Conservation (phyloP, 1,284 basidiomycete genomes). For the Boletus albobrunnescens region DNA sequence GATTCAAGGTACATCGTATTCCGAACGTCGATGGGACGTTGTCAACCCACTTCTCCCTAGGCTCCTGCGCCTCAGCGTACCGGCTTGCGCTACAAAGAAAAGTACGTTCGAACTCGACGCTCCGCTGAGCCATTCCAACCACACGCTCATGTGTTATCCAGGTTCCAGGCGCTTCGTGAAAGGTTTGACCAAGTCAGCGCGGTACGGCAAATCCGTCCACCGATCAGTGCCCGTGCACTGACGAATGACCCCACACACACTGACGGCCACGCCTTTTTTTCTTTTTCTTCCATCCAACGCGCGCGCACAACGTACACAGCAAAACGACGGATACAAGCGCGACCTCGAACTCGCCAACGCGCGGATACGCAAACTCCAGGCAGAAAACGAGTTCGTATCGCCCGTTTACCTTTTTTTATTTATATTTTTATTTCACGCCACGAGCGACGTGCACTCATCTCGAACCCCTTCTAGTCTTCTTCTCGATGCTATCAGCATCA, state of each 20-base stretch:
- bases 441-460: not conserved
- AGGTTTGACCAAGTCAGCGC: conserved; percentile 49
- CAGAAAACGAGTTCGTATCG: conserved; percentile 52
- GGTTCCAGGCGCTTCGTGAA: conserved; percentile 51
- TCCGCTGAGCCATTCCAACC: not conserved
- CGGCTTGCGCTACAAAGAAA: conserved; percentile 33
- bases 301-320: too few species aligned
- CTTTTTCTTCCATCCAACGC: too few species aligned
- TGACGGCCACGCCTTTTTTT: too few species aligned
- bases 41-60: conserved; percentile 1
- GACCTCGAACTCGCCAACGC: conserved; percentile 46
- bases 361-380: conserved; percentile 51
- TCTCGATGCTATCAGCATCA: conserved; percentile 33
- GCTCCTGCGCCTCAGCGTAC: conserved; percentile 18
- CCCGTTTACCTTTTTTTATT: too few species aligned
- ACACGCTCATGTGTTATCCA: conserved; percentile 19
- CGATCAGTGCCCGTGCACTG: not conserved
- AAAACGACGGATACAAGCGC: conserved; percentile 40
- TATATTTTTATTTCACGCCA: not conserved
- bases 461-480: conserved; percentile 23
- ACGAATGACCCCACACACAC: not conserved
- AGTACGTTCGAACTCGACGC: conserved; percentile 22
- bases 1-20: conserved; percentile 24
- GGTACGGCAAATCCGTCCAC: conserved; percentile 35
- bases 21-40: conserved; percentile 1